Evolutionary conservation across 305 asterid species (phyloP).

Genomic region (Petunia hybrid): DNA sequence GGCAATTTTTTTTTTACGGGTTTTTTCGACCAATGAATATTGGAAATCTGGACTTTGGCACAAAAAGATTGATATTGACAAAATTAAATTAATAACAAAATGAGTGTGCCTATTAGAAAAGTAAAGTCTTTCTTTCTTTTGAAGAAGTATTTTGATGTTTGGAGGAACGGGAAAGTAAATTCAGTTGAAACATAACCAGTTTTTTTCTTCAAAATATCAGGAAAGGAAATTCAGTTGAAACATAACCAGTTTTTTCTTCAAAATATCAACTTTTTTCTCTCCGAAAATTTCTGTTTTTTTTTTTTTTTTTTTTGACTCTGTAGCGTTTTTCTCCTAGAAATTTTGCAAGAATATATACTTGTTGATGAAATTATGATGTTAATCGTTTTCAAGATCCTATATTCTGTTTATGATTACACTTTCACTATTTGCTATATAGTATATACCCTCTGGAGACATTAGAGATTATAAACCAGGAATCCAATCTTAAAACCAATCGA

Average conservation of each 20-base stretch:
- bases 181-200: background rate
- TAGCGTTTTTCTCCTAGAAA: too few relatives aligned
- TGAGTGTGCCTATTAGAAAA: background rate
- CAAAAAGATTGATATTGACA: conserved; percentile 14
- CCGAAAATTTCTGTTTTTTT: background rate
- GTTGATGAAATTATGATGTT: too few relatives aligned
- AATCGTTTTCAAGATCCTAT: background rate
- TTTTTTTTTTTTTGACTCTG: too few relatives aligned
- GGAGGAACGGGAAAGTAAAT: background rate
- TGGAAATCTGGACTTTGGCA: conserved; percentile 6
- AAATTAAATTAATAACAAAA: background rate
- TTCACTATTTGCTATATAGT: background rate
- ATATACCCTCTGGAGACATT: background rate
- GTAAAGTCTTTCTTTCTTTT: background rate
- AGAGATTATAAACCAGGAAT: background rate
- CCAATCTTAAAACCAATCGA: background rate
- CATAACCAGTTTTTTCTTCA: background rate
- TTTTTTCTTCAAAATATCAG: background rate
- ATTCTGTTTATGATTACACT: background rate
- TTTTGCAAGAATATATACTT: too few relatives aligned
- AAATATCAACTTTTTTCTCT: background rate
- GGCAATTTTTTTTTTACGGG: background rate
- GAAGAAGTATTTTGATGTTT: background rate
- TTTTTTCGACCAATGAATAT: background rate
- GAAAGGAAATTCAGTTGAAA: background rate